Percentiles rank a stretch among this genome's conserved stretches.
phyloP scores from a whole-genome alignment of 176 grass and related monocot genomes.

The Calamus simplicifolius region DNA sequence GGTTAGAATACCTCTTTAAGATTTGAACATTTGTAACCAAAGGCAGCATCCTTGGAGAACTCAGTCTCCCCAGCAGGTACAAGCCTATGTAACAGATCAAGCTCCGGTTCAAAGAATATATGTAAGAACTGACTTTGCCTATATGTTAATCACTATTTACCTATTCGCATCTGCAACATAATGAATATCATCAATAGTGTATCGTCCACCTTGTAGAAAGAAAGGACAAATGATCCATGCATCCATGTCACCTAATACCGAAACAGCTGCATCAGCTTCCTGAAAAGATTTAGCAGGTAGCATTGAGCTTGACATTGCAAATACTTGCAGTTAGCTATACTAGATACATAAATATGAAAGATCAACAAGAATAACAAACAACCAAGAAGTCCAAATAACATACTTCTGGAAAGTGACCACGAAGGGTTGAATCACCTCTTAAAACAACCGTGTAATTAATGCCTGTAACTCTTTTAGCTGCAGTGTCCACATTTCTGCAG shows the following conservation, averaged over 20 bases:
- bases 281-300: conserved; percentile 16
- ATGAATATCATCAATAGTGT: conserved; percentile 85
- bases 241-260: conserved; percentile 96
- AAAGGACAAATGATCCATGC: conserved; percentile 99
- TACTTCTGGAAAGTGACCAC: conserved; percentile 95
- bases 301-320: no score
- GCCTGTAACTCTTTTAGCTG: conserved; percentile 61
- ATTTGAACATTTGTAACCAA: conserved; percentile 97
- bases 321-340: no score
- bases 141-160: conserved; percentile 22
- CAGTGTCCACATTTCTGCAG: conserved; percentile 78
- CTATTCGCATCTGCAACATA: conserved; percentile 83
- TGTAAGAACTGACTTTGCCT: neutral
- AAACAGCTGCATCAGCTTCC: conserved; percentile 90
- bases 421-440: conserved; percentile 91
- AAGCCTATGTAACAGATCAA: conserved; percentile 34
- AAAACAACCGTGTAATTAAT: conserved; percentile 85
- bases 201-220: conserved; percentile 95
- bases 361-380: neutral
- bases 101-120: neutral
- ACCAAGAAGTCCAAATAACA: conserved; percentile 6
- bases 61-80: conserved; percentile 92
- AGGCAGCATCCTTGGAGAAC: conserved; percentile 88
- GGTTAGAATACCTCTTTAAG: conserved; percentile 66
- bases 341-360: no score